Conservation (phyloP, 352 stramenopile species). For the Thraustotheca clavata region DNA sequence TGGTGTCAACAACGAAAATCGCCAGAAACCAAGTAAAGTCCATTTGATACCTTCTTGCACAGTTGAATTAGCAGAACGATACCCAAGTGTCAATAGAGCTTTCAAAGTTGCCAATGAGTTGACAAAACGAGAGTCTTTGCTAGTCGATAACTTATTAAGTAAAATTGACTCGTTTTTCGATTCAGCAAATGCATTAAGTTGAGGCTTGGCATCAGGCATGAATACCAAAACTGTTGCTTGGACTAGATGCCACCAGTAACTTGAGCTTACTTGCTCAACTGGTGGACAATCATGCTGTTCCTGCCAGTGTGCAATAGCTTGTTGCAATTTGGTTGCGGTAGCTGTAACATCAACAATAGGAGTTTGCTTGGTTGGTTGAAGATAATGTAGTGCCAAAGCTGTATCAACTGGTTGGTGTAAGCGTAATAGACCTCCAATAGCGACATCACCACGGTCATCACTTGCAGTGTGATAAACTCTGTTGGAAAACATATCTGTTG, state of each 20-base stretch:
- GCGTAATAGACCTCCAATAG: neutral
- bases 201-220: conserved; percentile 23
- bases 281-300: neutral
- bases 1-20: conserved; percentile 89
- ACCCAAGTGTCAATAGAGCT: conserved; percentile 39
- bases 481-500: conserved; percentile 34
- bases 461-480: conserved; percentile 17
- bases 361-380: neutral
- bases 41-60: conserved; percentile 57
- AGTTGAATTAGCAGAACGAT: conserved; percentile 21
- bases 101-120: conserved; percentile 29
- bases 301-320: conserved; percentile 3
- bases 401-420: conserved; percentile 19
- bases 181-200: conserved; percentile 4
- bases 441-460: neutral
- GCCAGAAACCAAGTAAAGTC: conserved; percentile 88
- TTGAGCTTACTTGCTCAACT: conserved; percentile 18
- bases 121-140: conserved; percentile 6
- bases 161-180: conserved; percentile 21
- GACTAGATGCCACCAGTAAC: conserved; percentile 38
- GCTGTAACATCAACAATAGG: conserved; percentile 18
- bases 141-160: neutral
- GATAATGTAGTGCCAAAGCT: conserved; percentile 13
- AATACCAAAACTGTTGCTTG: conserved; percentile 50
- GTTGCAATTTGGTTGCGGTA: neutral